Conservation (phyloP, 2,329 filamentous ascomycete species). For the Aspergillus sp. region DNA sequence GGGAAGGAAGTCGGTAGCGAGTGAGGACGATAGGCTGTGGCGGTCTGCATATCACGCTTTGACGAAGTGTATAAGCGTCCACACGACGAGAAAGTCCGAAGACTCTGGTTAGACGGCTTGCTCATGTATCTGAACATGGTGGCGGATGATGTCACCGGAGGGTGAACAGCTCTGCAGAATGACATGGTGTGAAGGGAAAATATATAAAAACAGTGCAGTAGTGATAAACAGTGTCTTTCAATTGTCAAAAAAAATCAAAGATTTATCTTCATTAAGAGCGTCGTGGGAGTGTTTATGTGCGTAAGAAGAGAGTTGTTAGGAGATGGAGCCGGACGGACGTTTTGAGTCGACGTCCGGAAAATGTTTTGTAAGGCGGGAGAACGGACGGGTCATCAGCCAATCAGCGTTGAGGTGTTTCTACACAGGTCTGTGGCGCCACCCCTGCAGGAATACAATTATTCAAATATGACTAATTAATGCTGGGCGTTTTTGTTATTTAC, state of each 20-base stretch:
- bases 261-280: background rate
- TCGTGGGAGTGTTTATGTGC: background rate
- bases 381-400: slow-evolving; percentile 27
- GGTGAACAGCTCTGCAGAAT: slow-evolving; percentile 30
- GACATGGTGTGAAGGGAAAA: slow-evolving; percentile 28
- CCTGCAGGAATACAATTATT: slow-evolving; percentile 1
- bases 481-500: no score
- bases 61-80: slow-evolving; percentile 41
- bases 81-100: slow-evolving; percentile 44
- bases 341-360: slow-evolving; percentile 6
- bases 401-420: slow-evolving; percentile 34
- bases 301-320: slow-evolving; percentile 1
- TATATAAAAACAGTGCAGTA: background rate
- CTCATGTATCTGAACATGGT: slow-evolving; percentile 33
- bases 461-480: background rate
- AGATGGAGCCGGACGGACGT: slow-evolving; percentile 7
- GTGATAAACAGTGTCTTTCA: background rate
- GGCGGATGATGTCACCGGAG: slow-evolving; percentile 43
- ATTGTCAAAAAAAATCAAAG: background rate
- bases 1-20: slow-evolving; percentile 51
- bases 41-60: slow-evolving; percentile 58
- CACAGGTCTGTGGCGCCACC: slow-evolving; percentile 27
- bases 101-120: slow-evolving; percentile 31
- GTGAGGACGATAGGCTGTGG: slow-evolving; percentile 57
- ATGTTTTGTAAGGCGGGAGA: slow-evolving; percentile 18